Evolutionary conservation across 1,284 basidiomycete genomes (phyloP).

Genomic region (Inonotus obliquus): DNA sequence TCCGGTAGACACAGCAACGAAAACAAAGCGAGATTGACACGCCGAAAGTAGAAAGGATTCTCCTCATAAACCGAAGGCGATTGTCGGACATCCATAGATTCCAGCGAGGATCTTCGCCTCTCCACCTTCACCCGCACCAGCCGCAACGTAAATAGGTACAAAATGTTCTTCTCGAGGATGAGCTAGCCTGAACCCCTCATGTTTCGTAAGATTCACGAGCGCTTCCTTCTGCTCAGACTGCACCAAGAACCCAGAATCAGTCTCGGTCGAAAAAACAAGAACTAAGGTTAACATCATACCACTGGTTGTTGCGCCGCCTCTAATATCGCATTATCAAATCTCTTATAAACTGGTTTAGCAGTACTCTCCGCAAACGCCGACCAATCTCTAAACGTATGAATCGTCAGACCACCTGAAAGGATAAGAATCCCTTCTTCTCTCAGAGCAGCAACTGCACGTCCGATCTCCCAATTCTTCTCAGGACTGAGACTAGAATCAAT

Average conservation of each 20-base stretch:
- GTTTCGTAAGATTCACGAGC: conserved; percentile 46
- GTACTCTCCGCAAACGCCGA: conserved; percentile 47
- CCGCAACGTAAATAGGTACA: conserved; percentile 67
- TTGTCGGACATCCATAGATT: conserved; percentile 52
- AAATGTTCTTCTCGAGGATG: conserved; percentile 74
- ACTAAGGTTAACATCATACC: conserved; percentile 37
- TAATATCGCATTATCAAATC: conserved; percentile 57
- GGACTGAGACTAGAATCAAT: conserved; percentile 60
- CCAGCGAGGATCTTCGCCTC: conserved; percentile 45
- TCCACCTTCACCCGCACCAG: conserved; percentile 62
- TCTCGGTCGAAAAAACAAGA: conserved; percentile 21
- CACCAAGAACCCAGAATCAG: background rate
- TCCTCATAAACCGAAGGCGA: conserved; percentile 52
- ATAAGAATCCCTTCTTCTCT: conserved; percentile 63
- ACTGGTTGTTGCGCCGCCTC: conserved; percentile 46
- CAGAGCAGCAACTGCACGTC: conserved; percentile 55
- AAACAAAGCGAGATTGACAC: no score
- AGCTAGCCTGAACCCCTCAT: conserved; percentile 55
- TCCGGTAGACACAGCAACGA: background rate
- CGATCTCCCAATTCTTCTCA: conserved; percentile 59
- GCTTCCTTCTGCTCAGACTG: conserved; percentile 41
- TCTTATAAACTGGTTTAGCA: conserved; percentile 43
- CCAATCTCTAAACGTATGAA: conserved; percentile 63
- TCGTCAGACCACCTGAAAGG: conserved; percentile 63
- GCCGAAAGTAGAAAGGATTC: background rate